phyloP scores from a whole-genome alignment of 2,329 filamentous ascomycete genomes.

The Fusarium longipes region DNA sequence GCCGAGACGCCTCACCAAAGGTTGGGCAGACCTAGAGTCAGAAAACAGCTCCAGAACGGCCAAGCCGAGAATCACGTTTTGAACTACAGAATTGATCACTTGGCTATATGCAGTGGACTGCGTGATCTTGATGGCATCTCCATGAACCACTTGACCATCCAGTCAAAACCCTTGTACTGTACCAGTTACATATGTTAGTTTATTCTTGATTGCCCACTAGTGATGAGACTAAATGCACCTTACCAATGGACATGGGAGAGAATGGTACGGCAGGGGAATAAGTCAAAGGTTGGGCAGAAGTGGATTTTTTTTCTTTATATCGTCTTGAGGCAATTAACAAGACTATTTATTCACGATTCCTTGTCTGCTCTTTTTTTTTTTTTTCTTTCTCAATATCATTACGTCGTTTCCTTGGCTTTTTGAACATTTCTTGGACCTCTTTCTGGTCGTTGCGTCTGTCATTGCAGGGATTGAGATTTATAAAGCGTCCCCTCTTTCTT shows the following conservation, averaged over 20 bases:
- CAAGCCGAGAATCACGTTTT: slow-evolving; percentile 35
- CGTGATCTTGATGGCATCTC: slow-evolving; percentile 28
- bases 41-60: slow-evolving; percentile 9
- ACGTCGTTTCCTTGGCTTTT: slow-evolving; percentile 6
- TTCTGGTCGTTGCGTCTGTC: slow-evolving; percentile 5
- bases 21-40: neutral
- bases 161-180: slow-evolving; percentile 7
- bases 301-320: no score
- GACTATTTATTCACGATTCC: neutral
- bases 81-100: slow-evolving; percentile 31
- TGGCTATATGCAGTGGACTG: slow-evolving; percentile 31
- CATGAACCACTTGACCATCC: slow-evolving; percentile 13
- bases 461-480: slow-evolving; percentile 1
- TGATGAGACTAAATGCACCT: neutral
- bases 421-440: neutral
- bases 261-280: neutral
- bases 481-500: neutral
- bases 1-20: slow-evolving; percentile 15
- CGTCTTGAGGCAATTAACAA: neutral
- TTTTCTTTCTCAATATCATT: neutral
- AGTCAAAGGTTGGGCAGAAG: neutral
- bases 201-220: slow-evolving; percentile 17
- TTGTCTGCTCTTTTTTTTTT: neutral
- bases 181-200: neutral
- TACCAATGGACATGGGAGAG: neutral